phyloP scores from a whole-genome alignment of 2,329 filamentous ascomycete genomes.

The Rhinocladiella mackenziei region DNA sequence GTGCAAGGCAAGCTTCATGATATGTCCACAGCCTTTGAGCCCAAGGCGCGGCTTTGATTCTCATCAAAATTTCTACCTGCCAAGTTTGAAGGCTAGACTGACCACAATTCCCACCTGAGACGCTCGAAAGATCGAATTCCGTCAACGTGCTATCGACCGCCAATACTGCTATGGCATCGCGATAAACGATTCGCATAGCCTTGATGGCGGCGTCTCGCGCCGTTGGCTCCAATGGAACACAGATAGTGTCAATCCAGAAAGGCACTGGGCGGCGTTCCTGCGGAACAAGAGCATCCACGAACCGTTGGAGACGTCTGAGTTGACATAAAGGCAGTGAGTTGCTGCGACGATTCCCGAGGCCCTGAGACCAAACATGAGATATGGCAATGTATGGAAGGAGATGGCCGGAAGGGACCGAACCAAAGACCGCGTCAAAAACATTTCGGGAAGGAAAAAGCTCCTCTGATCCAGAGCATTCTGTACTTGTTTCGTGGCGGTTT shows the following conservation, averaged over 20 bases:
- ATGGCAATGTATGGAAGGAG: not conserved
- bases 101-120: not conserved
- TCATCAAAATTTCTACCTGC: no score
- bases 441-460: no score
- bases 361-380: conserved; percentile 1
- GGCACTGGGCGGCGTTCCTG: not conserved
- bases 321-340: conserved; percentile 1
- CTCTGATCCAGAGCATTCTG: no score
- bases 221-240: not conserved
- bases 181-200: not conserved
- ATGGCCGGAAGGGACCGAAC: not conserved
- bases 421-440: no score
- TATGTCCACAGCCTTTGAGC: not conserved
- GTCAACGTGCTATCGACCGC: not conserved
- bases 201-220: not conserved
- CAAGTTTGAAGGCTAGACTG: no score
- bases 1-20: not conserved
- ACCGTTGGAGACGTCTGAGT: not conserved
- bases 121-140: not conserved
- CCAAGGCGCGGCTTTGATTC: no score
- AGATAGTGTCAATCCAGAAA: conserved; percentile 4
- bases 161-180: not conserved
- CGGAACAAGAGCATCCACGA: not conserved
- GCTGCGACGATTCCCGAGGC: not conserved
- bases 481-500: no score